Evolutionary conservation across 2,329 filamentous ascomycete species (phyloP), one percentile per base, ranked within the genome.

Genomic region (Hypoxylon sp.): DNA sequence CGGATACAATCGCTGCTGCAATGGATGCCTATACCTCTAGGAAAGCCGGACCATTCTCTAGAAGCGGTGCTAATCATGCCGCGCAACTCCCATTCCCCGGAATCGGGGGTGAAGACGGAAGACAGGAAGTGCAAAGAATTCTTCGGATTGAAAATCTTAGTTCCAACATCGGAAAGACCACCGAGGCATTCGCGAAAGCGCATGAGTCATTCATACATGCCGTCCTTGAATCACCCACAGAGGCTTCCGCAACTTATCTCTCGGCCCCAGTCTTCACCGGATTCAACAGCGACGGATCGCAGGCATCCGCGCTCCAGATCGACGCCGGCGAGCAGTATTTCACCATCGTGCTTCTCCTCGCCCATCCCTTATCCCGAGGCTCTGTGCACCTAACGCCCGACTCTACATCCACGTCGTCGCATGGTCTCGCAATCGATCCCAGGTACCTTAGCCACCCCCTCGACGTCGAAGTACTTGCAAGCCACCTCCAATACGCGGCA

Each of bases 91-190:
- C 63, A 8, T 47, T 64, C 3, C 61, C 58, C 8, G 56, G 43
- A 11, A 35, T 52, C 16, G 9, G 57, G 16, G 42, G 15, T 3
- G 15, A 26, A 8, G 67, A 63, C 46, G 60, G 57, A 42, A 71
- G 69, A 46, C 65, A 67, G 37, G 70, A 71, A 58, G 69, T 70
- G 34, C 73, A 77, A 16, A 16, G 7, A 13, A 2, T 42, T 20
- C 25, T 42, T 2, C 29, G 40, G n/a, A 30, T 4, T 15, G 3
- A 15, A 4, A 23, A 13, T 9, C 19, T n/a, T 1, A 11, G 21
- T 5, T 19, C 19, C 12, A 11, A 21, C 11, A 8, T 7, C 3
- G 34, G 5, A 5, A 27, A 43, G 16, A 21, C 40, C 32, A 21
- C 48, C 7, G 29, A 36, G 8, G 37, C 48, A 12, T 51, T 56